phyloP scores from a whole-genome alignment of 1,284 basidiomycete genomes.

The Uromyces viciae-fabae region DNA sequence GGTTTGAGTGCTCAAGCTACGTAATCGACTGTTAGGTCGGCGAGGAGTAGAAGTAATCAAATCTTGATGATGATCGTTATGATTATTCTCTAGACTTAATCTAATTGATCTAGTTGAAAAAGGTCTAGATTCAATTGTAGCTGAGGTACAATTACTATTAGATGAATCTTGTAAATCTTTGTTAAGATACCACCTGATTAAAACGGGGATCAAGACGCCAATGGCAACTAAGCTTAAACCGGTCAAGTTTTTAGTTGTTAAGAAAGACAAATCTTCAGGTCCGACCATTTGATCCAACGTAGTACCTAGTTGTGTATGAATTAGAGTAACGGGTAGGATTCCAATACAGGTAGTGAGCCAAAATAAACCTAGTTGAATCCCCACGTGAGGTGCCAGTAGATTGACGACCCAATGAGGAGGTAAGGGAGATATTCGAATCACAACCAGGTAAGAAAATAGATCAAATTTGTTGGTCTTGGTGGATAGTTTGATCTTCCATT shows the following conservation, averaged over 20 bases:
- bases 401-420: slow-evolving; percentile 94
- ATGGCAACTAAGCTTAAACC: slow-evolving; percentile 21
- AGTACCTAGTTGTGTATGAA: slow-evolving; percentile 91
- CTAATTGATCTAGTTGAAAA: background rate
- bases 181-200: slow-evolving; percentile 29
- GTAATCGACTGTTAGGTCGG: background rate
- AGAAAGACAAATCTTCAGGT: slow-evolving; percentile 35
- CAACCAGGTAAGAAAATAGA: slow-evolving; percentile 17
- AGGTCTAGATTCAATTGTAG: background rate
- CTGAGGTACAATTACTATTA: background rate
- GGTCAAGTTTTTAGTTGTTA: slow-evolving; percentile 24
- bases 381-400: slow-evolving; percentile 85
- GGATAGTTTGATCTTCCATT: slow-evolving; percentile 1
- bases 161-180: background rate
- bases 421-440: slow-evolving; percentile 77
- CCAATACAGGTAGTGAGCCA: slow-evolving; percentile 88
- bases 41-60: background rate
- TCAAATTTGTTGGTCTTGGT: slow-evolving; percentile 26
- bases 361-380: slow-evolving; percentile 77
- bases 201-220: slow-evolving; percentile 18
- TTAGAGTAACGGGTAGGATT: slow-evolving; percentile 83
- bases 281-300: slow-evolving; percentile 59
- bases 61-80: too few species aligned
- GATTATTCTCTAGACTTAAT: background rate
- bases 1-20: slow-evolving; percentile 12